A percentile compares a stretch with the other conserved stretches of the same genome.
Conservation (phyloP, 495 filamentous ascomycete species). For the Sporormia fimetaria region DNA sequence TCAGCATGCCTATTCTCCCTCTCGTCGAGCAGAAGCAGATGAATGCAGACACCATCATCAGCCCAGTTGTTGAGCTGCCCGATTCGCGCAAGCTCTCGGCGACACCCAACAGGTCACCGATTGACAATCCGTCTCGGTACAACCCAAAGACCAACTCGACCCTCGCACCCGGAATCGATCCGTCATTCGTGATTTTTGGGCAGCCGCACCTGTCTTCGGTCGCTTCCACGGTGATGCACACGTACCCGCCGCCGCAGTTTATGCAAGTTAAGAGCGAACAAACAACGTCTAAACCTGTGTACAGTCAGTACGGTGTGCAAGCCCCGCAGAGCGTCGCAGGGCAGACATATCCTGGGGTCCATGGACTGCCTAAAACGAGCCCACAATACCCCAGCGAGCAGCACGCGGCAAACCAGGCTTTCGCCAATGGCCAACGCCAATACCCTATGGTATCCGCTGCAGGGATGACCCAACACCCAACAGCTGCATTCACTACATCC, state of each 20-base stretch:
- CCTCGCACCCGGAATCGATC: conserved; percentile 17
- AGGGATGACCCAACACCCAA: conserved; percentile 15
- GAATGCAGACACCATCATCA: conserved; percentile 23
- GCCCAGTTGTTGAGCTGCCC: conserved; percentile 22
- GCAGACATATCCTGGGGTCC: conserved; percentile 20
- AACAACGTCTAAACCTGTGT: conserved; percentile 8
- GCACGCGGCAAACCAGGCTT: conserved; percentile 18
- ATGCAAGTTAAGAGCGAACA: conserved; percentile 11
- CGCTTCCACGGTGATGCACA: conserved; percentile 18
- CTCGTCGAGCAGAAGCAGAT: conserved; percentile 44
- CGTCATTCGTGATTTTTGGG: conserved; percentile 15
- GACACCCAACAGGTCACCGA: conserved; percentile 15
- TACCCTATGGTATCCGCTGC: conserved; percentile 22
- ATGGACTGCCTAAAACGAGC: conserved; percentile 12
- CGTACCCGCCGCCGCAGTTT: conserved; percentile 25
- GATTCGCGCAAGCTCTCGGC: conserved; percentile 16
- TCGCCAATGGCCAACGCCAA: conserved; percentile 15
- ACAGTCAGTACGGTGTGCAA: conserved; percentile 6
- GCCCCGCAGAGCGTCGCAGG: conserved; percentile 5
- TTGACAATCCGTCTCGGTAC: conserved; percentile 25
- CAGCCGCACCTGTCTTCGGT: conserved; percentile 5
- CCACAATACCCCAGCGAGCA: conserved; percentile 17
- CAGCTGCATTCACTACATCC: conserved; percentile 16
- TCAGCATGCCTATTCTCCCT: conserved; percentile 73
- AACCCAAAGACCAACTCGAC: conserved; percentile 13